Percentiles rank a stretch among this genome's conserved stretches.
Conservation (phyloP, 768 basidiomycete species). For the Suillus lakei region DNA sequence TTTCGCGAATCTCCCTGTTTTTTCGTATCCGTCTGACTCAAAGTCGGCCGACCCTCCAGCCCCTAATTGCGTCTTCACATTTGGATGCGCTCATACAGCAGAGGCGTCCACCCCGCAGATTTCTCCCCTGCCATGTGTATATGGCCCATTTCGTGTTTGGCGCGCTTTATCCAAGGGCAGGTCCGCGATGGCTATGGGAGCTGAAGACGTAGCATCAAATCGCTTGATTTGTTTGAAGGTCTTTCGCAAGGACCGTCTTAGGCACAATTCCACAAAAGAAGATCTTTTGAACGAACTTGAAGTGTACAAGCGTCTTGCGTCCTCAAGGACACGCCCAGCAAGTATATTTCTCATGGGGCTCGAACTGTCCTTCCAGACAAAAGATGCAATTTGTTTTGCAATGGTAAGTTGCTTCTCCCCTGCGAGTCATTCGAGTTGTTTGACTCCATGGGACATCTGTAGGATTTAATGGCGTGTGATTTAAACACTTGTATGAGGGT, state of each 20-base stretch:
- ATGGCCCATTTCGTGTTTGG: conserved; percentile 31
- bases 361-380: conserved; percentile 42
- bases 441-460: neutral
- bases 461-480: conserved; percentile 48
- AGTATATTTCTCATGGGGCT: conserved; percentile 43
- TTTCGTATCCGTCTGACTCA: too few species aligned
- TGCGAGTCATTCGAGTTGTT: neutral
- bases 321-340: conserved; percentile 25
- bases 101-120: neutral
- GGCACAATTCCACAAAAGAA: conserved; percentile 11
- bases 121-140: neutral
- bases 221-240: conserved; percentile 46
- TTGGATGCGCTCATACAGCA: neutral
- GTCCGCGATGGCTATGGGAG: conserved; percentile 27
- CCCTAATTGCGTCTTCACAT: neutral
- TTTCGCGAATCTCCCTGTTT: neutral
- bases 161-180: conserved; percentile 21
- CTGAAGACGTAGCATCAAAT: conserved; percentile 28
- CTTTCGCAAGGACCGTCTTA: conserved; percentile 27
- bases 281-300: conserved; percentile 37
- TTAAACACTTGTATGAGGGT: too few species aligned
- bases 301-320: conserved; percentile 41
- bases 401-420: conserved; percentile 38
- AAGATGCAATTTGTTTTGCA: conserved; percentile 35
- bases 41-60: neutral